Conservation (phyloP, 2,329 filamentous ascomycete species). For the Diaporthe capsici region DNA sequence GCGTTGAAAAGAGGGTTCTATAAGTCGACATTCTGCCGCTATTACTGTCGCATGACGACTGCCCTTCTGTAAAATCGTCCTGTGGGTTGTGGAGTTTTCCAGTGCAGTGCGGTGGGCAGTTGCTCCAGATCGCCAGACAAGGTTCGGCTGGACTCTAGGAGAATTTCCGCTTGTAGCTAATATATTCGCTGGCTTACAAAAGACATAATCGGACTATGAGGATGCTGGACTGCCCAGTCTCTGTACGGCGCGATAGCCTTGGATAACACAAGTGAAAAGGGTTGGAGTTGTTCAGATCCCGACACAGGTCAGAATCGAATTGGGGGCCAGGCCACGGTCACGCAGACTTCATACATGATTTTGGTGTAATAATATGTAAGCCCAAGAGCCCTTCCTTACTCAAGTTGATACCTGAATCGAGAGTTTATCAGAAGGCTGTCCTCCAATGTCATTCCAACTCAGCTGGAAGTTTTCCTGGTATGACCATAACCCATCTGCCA, state of each 20-base stretch:
- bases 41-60: background rate
- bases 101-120: background rate
- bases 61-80: fast-evolving
- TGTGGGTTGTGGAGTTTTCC: background rate
- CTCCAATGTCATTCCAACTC: background rate
- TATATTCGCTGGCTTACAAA: background rate
- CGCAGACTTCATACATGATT: too few relatives aligned
- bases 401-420: background rate
- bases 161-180: background rate
- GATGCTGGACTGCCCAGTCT: background rate
- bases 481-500: background rate
- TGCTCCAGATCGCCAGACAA: background rate
- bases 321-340: background rate
- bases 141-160: background rate
- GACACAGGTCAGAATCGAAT: background rate
- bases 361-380: too few relatives aligned
- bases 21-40: background rate
- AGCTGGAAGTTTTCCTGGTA: background rate
- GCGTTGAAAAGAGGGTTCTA: background rate
- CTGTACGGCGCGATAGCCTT: background rate
- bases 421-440: background rate
- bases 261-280: background rate
- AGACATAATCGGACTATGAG: background rate
- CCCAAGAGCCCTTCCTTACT: background rate
- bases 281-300: background rate